These are phyloP conservation scores for Coemansia sp. DNA, from an alignment of 192 early-diverging fungal species.

Conservation along the genomic window DNA sequence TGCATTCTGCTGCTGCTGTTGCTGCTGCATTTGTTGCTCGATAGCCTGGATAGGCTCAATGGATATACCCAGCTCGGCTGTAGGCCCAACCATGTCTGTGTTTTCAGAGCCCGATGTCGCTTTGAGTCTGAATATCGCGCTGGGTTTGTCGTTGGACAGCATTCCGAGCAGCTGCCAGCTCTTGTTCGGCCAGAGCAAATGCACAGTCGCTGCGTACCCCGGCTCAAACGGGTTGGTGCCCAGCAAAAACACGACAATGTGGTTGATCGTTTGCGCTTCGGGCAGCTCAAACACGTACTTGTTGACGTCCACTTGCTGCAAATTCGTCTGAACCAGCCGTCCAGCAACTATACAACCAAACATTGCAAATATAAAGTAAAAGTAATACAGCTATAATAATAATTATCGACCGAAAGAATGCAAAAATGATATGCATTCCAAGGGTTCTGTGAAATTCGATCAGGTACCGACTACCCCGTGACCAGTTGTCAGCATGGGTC, in stretches of 20 bases:
- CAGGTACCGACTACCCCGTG: not conserved
- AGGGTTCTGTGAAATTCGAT: constrained; percentile 9
- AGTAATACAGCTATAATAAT: not conserved
- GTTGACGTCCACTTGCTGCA: constrained; percentile 82
- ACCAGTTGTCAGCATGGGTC: not conserved
- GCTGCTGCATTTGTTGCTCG: constrained; percentile 55
- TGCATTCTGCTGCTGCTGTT: constrained; percentile 21
- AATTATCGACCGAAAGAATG: too few species aligned
- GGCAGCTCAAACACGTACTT: constrained; percentile 90
- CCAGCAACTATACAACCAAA: constrained; percentile 94
- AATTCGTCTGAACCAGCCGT: constrained; percentile 85
- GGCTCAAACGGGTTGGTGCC: constrained; percentile 84
- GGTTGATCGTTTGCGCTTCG: constrained; percentile 85
- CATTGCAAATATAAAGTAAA: constrained; percentile 53
- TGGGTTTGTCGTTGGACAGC: constrained; percentile 82
- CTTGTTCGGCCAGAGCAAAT: constrained; percentile 84
- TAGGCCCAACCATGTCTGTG: constrained; percentile 29
- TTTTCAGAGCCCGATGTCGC: constrained; percentile 12
- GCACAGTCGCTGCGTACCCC: constrained; percentile 91
- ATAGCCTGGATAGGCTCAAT: constrained; percentile 85
- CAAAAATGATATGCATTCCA: too few species aligned
- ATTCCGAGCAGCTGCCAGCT: constrained; percentile 76
- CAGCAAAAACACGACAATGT: constrained; percentile 90
- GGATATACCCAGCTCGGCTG: constrained; percentile 83
- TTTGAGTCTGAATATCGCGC: constrained; percentile 74